Conservation (phyloP, 2,329 filamentous ascomycete species). For the Sporothrix euskadiensis region DNA sequence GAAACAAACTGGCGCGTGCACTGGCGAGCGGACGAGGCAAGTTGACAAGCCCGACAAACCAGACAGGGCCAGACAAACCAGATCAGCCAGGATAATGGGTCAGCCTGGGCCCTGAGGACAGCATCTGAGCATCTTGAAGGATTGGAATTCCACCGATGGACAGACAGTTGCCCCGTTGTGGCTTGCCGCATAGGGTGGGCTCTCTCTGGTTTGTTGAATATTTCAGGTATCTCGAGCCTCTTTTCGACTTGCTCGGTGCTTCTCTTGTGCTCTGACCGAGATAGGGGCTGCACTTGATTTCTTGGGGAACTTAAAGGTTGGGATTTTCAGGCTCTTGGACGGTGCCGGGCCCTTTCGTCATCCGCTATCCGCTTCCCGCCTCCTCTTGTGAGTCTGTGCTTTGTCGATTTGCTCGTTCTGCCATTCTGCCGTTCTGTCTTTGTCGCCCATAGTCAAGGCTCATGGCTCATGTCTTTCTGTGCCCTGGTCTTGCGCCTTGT, state of each 20-base stretch:
- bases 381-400: not conserved
- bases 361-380: not conserved
- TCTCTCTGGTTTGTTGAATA: not conserved
- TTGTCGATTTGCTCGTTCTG: not conserved
- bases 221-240: not conserved
- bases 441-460: not conserved
- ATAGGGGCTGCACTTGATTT: not conserved
- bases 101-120: not conserved
- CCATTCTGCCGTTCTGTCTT: not conserved
- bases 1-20: constrained; percentile 23
- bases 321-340: not conserved
- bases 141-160: constrained; percentile 7
- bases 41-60: not conserved
- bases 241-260: not conserved
- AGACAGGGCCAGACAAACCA: not conserved
- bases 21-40: constrained; percentile 1
- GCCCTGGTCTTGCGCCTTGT: not conserved
- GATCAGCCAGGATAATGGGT: not conserved
- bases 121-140: not conserved
- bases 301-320: not conserved
- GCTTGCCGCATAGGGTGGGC: not conserved
- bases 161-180: constrained; percentile 19
- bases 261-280: constrained; percentile 2
- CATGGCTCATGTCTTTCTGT: not conserved
- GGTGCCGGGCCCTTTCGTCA: not conserved